These are phyloP conservation scores for Aeschynomene evenia DNA, from an alignment of 306 rosid species.

Conservation along the genomic window DNA sequence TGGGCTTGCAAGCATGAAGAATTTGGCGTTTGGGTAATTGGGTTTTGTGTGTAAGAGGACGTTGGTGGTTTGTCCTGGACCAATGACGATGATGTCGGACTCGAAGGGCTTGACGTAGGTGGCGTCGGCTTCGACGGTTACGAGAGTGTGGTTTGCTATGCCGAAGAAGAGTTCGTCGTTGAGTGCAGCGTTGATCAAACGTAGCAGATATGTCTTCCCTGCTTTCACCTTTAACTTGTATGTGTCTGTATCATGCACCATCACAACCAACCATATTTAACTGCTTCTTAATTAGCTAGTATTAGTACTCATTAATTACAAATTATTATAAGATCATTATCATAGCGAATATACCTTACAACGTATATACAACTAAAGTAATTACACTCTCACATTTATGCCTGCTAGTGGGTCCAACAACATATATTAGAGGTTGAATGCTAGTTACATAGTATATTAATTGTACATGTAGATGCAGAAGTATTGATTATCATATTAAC, in stretches of 20 bases:
- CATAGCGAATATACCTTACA: too few species aligned
- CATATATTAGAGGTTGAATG: too few species aligned
- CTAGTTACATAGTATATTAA: too few species aligned
- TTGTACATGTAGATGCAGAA: too few species aligned
- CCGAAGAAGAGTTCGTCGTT: conserved; percentile 75
- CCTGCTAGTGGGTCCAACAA: too few species aligned
- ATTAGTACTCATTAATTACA: background rate
- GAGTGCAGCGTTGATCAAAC: conserved; percentile 79
- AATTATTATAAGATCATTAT: background rate
- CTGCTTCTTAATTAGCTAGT: background rate
- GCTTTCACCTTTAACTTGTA: conserved; percentile 64
- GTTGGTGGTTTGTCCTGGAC: conserved; percentile 74
- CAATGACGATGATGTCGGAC: conserved; percentile 40
- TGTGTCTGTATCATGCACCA: conserved; percentile 41
- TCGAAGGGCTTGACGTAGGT: conserved; percentile 56
- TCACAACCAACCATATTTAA: background rate
- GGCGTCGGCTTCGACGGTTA: conserved; percentile 69
- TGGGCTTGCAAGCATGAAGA: conserved; percentile 69
- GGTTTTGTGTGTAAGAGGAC: conserved; percentile 55
- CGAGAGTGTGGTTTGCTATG: conserved; percentile 72
- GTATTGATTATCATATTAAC: too few species aligned
- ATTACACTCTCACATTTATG: too few species aligned
- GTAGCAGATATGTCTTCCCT: conserved; percentile 68
- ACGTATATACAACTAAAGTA: too few species aligned
- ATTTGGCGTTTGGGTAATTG: conserved; percentile 45